Conservation (phyloP, 768 basidiomycete species). For the Pleurotus tuber-regium region DNA sequence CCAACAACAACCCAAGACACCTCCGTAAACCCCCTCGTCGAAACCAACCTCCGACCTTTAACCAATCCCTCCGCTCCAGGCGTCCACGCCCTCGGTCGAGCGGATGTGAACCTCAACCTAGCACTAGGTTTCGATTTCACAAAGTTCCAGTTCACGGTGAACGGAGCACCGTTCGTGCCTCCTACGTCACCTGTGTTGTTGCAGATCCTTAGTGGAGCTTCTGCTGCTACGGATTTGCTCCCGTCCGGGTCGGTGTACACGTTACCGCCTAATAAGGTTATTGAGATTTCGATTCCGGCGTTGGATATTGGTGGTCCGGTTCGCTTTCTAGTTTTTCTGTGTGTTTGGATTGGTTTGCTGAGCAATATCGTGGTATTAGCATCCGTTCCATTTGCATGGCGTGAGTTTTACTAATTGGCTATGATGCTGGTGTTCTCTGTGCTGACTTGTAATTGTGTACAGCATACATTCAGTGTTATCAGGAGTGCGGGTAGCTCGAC, state of each 20-base stretch:
- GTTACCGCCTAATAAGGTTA: conserved; percentile 41
- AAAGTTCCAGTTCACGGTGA: conserved; percentile 23
- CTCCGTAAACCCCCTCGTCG: conserved; percentile 24
- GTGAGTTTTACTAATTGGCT: conserved; percentile 18
- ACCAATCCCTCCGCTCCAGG: conserved; percentile 26
- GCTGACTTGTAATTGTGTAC: too few species aligned
- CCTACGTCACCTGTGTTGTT: conserved; percentile 53
- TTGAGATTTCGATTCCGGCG: conserved; percentile 29
- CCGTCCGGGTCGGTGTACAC: conserved; percentile 46
- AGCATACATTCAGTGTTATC: conserved; percentile 47
- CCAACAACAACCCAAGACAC: conserved; percentile 28
- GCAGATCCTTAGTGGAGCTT: conserved; percentile 56
- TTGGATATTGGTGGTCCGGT: conserved; percentile 37
- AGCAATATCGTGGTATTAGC: conserved; percentile 15
- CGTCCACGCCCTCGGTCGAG: conserved; percentile 17
- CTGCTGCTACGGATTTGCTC: conserved; percentile 42
- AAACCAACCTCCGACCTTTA: conserved; percentile 29
- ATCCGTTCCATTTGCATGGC: conserved; percentile 39
- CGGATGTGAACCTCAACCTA: conserved; percentile 23
- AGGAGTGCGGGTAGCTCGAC: conserved; percentile 33
- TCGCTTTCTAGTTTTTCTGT: conserved; percentile 12
- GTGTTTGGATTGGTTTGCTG: not conserved
- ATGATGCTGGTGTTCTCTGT: too few species aligned
- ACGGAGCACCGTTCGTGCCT: conserved; percentile 27
- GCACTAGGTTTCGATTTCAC: conserved; percentile 17